Evolutionary conservation across 2,329 filamentous ascomycete genomes (phyloP).

Genomic region (Fulvia fulva): DNA sequence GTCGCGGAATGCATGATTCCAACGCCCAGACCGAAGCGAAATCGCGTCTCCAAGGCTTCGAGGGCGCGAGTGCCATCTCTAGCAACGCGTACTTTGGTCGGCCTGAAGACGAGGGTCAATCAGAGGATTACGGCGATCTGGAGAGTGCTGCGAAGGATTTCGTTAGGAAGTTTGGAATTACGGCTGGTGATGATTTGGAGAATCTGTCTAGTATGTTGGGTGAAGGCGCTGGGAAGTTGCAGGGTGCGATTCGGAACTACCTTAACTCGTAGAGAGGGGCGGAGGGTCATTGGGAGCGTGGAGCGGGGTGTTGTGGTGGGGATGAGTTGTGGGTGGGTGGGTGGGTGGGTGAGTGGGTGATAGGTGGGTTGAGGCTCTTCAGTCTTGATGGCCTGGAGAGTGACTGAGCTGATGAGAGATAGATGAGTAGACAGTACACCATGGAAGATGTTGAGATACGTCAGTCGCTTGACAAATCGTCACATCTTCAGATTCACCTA

Average conservation of each 20-base stretch:
- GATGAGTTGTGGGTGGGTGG: background rate
- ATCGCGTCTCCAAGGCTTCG: constrained; percentile 81
- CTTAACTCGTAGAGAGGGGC: constrained; percentile 27
- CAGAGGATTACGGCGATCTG: constrained; percentile 81
- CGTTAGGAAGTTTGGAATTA: constrained; percentile 89
- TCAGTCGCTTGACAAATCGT: too few species aligned
- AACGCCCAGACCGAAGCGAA: constrained; percentile 80
- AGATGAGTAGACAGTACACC: background rate
- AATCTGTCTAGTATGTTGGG: constrained; percentile 79
- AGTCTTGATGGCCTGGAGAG: background rate
- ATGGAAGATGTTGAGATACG: background rate
- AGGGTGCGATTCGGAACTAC: constrained; percentile 54
- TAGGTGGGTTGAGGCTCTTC: background rate
- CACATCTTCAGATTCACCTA: too few species aligned
- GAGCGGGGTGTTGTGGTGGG: background rate
- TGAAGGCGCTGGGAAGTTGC: constrained; percentile 77
- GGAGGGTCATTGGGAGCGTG: background rate
- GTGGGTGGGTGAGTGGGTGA: background rate
- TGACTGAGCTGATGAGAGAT: background rate
- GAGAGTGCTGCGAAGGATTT: constrained; percentile 95
- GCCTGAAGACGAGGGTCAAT: constrained; percentile 62
- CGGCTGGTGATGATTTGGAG: constrained; percentile 91
- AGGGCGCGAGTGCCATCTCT: constrained; percentile 86
- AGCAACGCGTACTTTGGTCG: constrained; percentile 97
- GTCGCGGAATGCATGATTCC: constrained; percentile 81